Conservation (phyloP, 169 alveolate genomes). For the Eimeria mitis region DNA sequence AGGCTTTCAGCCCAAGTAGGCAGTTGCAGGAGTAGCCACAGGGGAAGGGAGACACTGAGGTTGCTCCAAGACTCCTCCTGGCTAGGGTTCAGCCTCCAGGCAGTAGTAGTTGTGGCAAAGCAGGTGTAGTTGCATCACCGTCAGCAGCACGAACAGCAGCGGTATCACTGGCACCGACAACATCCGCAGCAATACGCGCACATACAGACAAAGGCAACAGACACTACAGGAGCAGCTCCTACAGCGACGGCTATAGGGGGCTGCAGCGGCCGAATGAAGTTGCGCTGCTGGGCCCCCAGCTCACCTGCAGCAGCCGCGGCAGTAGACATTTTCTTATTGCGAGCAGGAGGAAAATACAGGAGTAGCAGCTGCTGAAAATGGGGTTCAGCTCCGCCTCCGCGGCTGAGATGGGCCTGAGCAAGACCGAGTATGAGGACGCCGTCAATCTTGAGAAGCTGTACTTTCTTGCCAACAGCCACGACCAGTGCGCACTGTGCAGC, state of each 20-base stretch:
- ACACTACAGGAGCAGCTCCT: neutral
- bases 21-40: slow-evolving; percentile 18
- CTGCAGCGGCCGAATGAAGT: slow-evolving; percentile 52
- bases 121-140: neutral
- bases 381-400: slow-evolving; percentile 74
- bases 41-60: neutral
- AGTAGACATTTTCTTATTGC: neutral
- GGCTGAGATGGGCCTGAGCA: slow-evolving; percentile 81
- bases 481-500: slow-evolving; percentile 79
- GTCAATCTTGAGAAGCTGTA: slow-evolving; percentile 79
- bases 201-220: neutral
- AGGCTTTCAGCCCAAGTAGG: neutral
- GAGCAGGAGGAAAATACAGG: neutral
- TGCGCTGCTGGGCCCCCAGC: slow-evolving; percentile 12
- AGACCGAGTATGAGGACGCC: slow-evolving; percentile 79
- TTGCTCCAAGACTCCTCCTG: neutral
- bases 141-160: neutral
- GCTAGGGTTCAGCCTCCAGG: neutral
- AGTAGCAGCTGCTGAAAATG: neutral
- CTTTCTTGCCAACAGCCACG: slow-evolving; percentile 76
- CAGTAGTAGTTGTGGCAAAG: neutral
- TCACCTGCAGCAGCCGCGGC: slow-evolving; percentile 27
- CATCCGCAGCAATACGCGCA: neutral
- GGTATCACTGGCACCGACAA: neutral
- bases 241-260: slow-evolving; percentile 19